A percentile compares a stretch with the other conserved stretches of the same genome.
Evolutionary conservation across 2,329 filamentous ascomycete genomes (phyloP).

Genomic region (Thyridium curvatum): DNA sequence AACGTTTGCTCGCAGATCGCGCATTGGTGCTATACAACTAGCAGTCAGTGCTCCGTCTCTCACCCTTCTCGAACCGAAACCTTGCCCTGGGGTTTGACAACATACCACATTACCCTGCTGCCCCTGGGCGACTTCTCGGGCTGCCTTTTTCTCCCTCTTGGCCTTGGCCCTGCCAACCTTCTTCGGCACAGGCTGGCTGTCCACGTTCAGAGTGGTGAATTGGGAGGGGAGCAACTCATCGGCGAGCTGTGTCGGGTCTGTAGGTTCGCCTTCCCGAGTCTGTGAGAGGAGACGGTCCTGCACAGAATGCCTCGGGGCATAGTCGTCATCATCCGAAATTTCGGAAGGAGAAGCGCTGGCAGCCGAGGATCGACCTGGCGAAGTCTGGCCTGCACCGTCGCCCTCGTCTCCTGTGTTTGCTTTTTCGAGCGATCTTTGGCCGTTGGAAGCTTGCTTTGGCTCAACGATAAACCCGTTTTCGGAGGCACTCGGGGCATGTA

Average conservation of each 20-base stretch:
- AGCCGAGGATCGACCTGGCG: no score
- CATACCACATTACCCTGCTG: no score
- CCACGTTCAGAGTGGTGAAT: slow-evolving; percentile 64
- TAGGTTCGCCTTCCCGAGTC: neutral
- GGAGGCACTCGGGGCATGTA: neutral
- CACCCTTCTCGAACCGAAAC: no score
- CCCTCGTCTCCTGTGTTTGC: slow-evolving; percentile 2
- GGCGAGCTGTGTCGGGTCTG: slow-evolving; percentile 60
- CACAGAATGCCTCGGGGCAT: slow-evolving; percentile 37
- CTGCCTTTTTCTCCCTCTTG: no score
- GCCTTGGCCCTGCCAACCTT: slow-evolving; percentile 13
- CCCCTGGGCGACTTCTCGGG: no score
- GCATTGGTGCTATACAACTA: slow-evolving; percentile 3
- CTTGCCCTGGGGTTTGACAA: no score
- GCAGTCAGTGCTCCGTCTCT: neutral
- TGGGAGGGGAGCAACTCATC: slow-evolving; percentile 87
- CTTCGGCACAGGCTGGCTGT: slow-evolving; percentile 61
- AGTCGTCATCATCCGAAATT: slow-evolving; percentile 29
- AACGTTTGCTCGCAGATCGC: slow-evolving; percentile 9
- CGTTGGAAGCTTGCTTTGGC: slow-evolving; percentile 1
- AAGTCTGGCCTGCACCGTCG: no score
- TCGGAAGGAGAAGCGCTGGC: slow-evolving; percentile 6
- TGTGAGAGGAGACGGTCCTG: slow-evolving; percentile 28
- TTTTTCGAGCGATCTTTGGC: slow-evolving; percentile 4
- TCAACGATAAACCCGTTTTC: neutral